phyloP scores from a whole-genome alignment of 2,329 filamentous ascomycete genomes.

The Aspergillus novoparasiticus region DNA sequence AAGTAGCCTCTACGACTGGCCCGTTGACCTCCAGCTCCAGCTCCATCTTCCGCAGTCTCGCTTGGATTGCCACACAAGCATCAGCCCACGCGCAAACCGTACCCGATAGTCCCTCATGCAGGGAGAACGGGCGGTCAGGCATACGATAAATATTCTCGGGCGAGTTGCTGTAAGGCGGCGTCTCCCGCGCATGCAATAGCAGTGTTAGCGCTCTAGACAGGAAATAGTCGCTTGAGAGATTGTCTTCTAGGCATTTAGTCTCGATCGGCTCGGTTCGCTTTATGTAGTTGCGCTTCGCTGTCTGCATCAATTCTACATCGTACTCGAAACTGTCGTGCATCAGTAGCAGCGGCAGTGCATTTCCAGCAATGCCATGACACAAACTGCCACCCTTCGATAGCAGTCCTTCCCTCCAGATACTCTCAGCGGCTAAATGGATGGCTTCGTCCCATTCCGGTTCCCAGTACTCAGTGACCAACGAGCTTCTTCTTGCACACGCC shows the following conservation, averaged over 20 bases:
- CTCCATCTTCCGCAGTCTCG: constrained; percentile 38
- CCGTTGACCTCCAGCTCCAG: constrained; percentile 28
- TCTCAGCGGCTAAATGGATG: constrained; percentile 33
- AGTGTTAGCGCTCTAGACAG: constrained; percentile 41
- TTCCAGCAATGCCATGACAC: constrained; percentile 46
- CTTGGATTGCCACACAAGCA: constrained; percentile 38
- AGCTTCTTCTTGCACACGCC: constrained; percentile 34
- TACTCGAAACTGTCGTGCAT: constrained; percentile 43
- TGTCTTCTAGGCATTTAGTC: constrained; percentile 8
- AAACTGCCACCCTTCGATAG: constrained; percentile 45
- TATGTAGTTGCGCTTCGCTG: constrained; percentile 26
- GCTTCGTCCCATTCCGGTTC: constrained; percentile 43
- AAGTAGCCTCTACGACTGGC: constrained; percentile 1
- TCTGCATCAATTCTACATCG: constrained; percentile 22
- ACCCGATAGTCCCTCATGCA: constrained; percentile 45
- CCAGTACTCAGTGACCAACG: constrained; percentile 35
- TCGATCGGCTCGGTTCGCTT: constrained; percentile 15
- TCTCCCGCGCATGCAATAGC: constrained; percentile 41
- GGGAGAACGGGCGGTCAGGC: constrained; percentile 43
- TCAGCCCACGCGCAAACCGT: constrained; percentile 47
- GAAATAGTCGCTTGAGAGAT: constrained; percentile 38
- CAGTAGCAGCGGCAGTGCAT: constrained; percentile 43
- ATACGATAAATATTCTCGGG: constrained; percentile 37
- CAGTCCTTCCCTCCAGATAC: constrained; percentile 46
- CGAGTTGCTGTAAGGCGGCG: constrained; percentile 35